Evolutionary conservation across 2,329 filamentous ascomycete genomes (phyloP), one percentile per base, ranked within the genome.

Genomic region (Penicillium thymicola): DNA sequence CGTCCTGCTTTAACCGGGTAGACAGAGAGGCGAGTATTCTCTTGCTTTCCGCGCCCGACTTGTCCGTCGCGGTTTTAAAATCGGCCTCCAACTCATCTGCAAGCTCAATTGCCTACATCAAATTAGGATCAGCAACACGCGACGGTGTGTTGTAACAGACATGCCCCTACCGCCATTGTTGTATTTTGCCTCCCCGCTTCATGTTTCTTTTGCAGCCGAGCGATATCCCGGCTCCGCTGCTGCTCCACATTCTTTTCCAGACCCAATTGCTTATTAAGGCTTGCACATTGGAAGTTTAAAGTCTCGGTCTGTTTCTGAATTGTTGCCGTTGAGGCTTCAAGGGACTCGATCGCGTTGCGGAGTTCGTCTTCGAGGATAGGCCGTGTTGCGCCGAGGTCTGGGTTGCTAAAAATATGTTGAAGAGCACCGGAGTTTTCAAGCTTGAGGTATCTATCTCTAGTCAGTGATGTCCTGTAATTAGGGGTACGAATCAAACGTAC

Each of bases 341-440:
- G 64, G 10, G 65, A 66, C 44, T 69, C 61, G 47, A 75, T 75
- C 28, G 74, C 68, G 48, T 47, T 63, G 50, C 62, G 71, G 42
- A 77, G 68, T 45, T 77, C 74, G 23, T 70, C 67, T 49, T 77
- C 75, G 6, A 73, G 64, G 50, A 77, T 62, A n/a, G 74, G 72
- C 60, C 72, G 69, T 16, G 67, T 73, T 44, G 68, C 64, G 42
- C 61, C 54, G 18, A 73, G 55, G 27, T 70, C 66, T 25, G 64
- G 58, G 32, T 67, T 61, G 34, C 61, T 61, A 34, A 73, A 55
- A 55, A 75, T 58, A 23, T 61, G 54, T 16, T 68, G 64, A 13
- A 75, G 61, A 36, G 59, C 51, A 14, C 68, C 68, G 5, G 69
- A 69, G n/a, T 49, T 60, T 45, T 75, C 67, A n/a, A 76, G 62